Evolutionary conservation across 345 rosid species (phyloP).

Genomic region (Brassica juncea): DNA sequence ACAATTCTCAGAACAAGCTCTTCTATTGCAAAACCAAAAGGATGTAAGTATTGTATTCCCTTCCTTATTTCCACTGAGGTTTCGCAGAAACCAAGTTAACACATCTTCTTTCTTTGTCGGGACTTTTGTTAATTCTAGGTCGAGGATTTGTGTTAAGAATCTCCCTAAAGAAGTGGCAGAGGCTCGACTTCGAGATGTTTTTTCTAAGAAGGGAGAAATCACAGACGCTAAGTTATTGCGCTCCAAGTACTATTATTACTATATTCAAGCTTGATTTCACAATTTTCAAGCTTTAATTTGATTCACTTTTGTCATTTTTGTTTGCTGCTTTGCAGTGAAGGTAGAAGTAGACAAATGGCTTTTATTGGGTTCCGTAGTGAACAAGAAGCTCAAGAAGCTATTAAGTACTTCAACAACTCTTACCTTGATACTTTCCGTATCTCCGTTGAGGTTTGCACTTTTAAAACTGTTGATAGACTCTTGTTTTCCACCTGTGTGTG

Average conservation of each 20-base stretch:
- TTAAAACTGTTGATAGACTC: not conserved
- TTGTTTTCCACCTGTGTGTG: not conserved
- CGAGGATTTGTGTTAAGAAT: conserved; percentile 82
- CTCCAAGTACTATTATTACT: conserved; percentile 48
- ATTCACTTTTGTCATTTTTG: not conserved
- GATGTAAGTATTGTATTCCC: conserved; percentile 30
- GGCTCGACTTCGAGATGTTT: conserved; percentile 64
- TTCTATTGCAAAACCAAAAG: not conserved
- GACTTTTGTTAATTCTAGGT: conserved; percentile 47
- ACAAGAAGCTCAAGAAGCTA: conserved; percentile 79
- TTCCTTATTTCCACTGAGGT: not conserved
- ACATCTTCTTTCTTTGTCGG: not conserved
- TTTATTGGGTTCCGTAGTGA: conserved; percentile 78
- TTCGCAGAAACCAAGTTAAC: not conserved
- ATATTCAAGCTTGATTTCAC: not conserved
- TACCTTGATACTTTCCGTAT: conserved; percentile 65
- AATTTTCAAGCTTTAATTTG: not conserved
- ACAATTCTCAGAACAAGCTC: conserved; percentile 19
- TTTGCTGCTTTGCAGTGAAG: conserved; percentile 55
- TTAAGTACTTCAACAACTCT: conserved; percentile 69
- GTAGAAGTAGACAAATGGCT: conserved; percentile 82
- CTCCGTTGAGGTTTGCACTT: conserved; percentile 67
- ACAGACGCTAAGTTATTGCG: conserved; percentile 81
- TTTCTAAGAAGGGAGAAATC: conserved; percentile 81
- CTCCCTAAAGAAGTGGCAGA: conserved; percentile 67